These are phyloP conservation scores for Dalbergia cultrata DNA, from an alignment of 306 rosid genomes.

Conservation along the genomic window DNA sequence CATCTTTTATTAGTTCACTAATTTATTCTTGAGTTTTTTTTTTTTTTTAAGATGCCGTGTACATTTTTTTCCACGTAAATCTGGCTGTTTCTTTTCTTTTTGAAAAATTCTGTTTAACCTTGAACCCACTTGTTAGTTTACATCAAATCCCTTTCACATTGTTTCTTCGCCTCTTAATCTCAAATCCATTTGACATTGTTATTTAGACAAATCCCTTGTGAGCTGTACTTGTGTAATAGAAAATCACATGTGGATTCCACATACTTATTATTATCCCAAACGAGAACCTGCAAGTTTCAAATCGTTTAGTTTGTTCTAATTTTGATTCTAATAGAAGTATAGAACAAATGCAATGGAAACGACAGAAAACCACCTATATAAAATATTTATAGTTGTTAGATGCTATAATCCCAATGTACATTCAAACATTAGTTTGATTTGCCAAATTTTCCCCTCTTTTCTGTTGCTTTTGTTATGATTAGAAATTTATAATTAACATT, in stretches of 20 bases:
- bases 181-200: too few relatives aligned
- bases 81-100: constrained; percentile 21
- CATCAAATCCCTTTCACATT: constrained; percentile 8
- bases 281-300: constrained; percentile 8
- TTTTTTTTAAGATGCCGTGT: not conserved
- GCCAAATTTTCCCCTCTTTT: constrained; percentile 3
- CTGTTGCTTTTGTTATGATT: constrained; percentile 32
- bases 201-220: too few relatives aligned
- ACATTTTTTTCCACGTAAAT: constrained; percentile 29
- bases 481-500: constrained; percentile 30
- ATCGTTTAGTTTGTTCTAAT: not conserved
- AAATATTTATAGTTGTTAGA: constrained; percentile 13
- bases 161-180: constrained; percentile 22
- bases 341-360: constrained; percentile 5
- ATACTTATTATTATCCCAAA: not conserved
- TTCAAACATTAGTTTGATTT: constrained; percentile 19
- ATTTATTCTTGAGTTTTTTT: constrained; percentile 8
- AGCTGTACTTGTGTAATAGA: not conserved
- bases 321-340: not conserved
- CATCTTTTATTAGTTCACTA: constrained; percentile 31
- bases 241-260: not conserved
- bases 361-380: not conserved
- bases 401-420: constrained; percentile 1
- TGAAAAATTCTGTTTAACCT: not conserved
- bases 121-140: not conserved